Percentiles rank a stretch among this genome's conserved stretches.
phyloP scores from a whole-genome alignment of 306 rosid genomes.

The Vigna trinervia region DNA sequence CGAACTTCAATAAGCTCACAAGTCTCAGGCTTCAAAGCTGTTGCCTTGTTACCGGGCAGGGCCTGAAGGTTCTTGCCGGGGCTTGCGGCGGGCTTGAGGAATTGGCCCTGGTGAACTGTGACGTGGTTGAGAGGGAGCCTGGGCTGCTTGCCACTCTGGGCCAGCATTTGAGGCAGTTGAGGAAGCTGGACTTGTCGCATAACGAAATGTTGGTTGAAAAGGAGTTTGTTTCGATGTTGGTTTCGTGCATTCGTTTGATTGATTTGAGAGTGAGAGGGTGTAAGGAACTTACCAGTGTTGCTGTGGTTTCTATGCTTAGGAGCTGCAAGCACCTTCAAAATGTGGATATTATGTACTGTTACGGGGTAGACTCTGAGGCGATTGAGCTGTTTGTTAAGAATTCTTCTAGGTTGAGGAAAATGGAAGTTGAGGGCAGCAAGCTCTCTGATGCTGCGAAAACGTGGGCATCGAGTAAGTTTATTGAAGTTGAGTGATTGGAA shows the following conservation, averaged over 20 bases:
- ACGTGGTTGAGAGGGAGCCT: conserved; percentile 80
- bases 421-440: conserved; percentile 74
- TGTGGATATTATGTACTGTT: conserved; percentile 70
- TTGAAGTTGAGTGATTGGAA: conserved; percentile 54
- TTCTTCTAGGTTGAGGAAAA: conserved; percentile 56
- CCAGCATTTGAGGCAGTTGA: conserved; percentile 69
- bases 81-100: conserved; percentile 64
- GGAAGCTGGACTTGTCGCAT: conserved; percentile 76
- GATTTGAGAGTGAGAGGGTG: conserved; percentile 84
- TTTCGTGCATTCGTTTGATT: conserved; percentile 66
- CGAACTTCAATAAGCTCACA: conserved; percentile 52
- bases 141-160: conserved; percentile 87
- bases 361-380: conserved; percentile 60
- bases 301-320: conserved; percentile 56
- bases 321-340: conserved; percentile 69
- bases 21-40: conserved; percentile 81
- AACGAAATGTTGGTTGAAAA: conserved; percentile 80
- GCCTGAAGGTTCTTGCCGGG: conserved; percentile 61
- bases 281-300: conserved; percentile 53
- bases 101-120: conserved; percentile 80
- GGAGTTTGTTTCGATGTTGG: conserved; percentile 70
- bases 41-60: conserved; percentile 82
- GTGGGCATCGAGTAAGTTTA: conserved; percentile 60
- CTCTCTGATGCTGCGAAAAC: conserved; percentile 63
- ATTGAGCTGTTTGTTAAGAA: conserved; percentile 61